These are phyloP conservation scores for Vigna trinervia DNA, from an alignment of 306 rosid species.

Conservation along the genomic window DNA sequence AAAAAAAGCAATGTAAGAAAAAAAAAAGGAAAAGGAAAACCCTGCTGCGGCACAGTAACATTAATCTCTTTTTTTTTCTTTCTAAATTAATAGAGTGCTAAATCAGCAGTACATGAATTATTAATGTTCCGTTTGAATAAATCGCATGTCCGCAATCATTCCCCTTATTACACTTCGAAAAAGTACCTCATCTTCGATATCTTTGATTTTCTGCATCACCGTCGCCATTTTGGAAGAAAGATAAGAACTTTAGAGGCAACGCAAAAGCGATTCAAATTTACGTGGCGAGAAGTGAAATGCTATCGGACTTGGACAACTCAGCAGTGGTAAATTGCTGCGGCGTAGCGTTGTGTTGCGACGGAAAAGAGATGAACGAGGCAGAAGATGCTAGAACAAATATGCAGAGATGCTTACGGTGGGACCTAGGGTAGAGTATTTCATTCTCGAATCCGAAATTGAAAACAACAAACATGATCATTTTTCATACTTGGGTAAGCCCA, in stretches of 20 bases:
- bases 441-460: not conserved
- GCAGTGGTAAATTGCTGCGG: not conserved
- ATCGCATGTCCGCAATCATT: not conserved
- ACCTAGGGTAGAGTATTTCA: slow-evolving; percentile 43
- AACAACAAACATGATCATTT: not conserved
- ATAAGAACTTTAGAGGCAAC: slow-evolving; percentile 8
- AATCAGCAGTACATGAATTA: not conserved
- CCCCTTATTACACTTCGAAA: not conserved
- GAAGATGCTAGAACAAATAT: slow-evolving; percentile 40
- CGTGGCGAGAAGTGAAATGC: not conserved
- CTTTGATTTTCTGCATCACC: slow-evolving; percentile 98
- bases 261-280: not conserved
- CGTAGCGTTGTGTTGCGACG: not conserved
- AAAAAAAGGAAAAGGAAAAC: not conserved
- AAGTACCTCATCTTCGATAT: slow-evolving; percentile 97
- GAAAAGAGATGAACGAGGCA: slow-evolving; percentile 27
- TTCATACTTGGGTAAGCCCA: not conserved
- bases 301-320: not conserved
- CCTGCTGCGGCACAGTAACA: not conserved
- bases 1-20: not conserved
- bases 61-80: not conserved
- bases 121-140: not conserved
- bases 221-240: slow-evolving; percentile 77
- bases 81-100: not conserved
- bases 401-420: slow-evolving; percentile 22